phyloP scores from a whole-genome alignment of 148 eudicot genomes.

The Chenopodium album region DNA sequence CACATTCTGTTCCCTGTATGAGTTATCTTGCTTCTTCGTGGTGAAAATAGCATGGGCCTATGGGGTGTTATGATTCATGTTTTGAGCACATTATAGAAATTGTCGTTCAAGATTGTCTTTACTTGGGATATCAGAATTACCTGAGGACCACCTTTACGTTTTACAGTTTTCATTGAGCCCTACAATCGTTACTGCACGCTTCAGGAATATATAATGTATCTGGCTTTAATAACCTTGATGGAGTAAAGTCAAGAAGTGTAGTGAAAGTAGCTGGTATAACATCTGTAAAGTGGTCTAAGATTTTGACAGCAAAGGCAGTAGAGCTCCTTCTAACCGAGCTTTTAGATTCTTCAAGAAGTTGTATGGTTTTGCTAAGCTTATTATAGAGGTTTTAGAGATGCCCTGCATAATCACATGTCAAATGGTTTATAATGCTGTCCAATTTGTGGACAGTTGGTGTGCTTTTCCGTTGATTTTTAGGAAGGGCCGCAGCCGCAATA shows the following conservation, averaged over 20 bases:
- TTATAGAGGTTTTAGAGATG: neutral
- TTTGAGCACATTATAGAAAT: neutral
- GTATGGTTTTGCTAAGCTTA: neutral
- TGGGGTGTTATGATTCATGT: neutral
- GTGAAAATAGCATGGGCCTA: neutral
- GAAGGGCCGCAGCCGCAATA: neutral
- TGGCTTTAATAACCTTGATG: neutral
- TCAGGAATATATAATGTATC: neutral
- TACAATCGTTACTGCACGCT: neutral
- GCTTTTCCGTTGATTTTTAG: neutral
- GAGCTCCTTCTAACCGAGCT: neutral
- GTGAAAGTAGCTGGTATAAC: slow-evolving; percentile 21
- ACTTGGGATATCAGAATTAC: neutral
- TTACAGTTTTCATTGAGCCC: neutral
- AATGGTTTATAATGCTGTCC: neutral
- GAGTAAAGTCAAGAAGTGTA: slow-evolving; percentile 1
- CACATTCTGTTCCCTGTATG: slow-evolving; percentile 15
- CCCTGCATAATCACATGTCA: neutral
- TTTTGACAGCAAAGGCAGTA: slow-evolving; percentile 19
- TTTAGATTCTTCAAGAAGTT: slow-evolving; percentile 9
- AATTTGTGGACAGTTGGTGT: neutral
- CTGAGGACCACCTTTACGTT: neutral
- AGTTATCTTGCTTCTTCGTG: neutral
- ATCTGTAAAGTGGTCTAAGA: slow-evolving; percentile 21
- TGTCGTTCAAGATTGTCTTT: neutral